phyloP scores from a whole-genome alignment of 1,139 yeast genomes.

The Debaryomycetaceae sp. region DNA sequence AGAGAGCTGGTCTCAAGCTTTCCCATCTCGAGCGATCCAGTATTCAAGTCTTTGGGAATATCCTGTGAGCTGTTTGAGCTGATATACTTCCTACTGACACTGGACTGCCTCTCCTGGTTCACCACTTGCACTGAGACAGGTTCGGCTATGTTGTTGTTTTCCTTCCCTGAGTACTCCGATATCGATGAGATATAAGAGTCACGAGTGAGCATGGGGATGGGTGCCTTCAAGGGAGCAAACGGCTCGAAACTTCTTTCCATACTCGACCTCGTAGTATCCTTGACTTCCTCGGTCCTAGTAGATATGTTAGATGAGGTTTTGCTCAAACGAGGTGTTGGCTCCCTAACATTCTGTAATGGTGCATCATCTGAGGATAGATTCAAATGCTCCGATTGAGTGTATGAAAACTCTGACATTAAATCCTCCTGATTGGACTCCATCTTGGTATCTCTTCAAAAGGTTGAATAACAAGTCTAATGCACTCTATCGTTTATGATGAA shows the following conservation, averaged over 20 bases:
- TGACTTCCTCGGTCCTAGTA: neutral
- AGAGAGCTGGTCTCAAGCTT: conserved; percentile 9
- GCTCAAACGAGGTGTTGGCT: neutral
- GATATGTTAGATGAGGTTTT: neutral
- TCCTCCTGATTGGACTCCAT: conserved; percentile 1
- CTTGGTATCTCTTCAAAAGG: neutral
- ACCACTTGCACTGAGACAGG: conserved; percentile 23
- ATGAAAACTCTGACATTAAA: conserved; percentile 8
- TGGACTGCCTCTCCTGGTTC: conserved; percentile 8
- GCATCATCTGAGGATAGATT: neutral
- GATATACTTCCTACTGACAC: neutral
- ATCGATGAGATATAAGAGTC: conserved; percentile 5
- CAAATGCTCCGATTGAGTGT: conserved; percentile 7
- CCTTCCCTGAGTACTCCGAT: conserved; percentile 29
- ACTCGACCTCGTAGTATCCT: neutral
- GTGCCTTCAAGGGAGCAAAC: neutral
- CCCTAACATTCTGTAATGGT: neutral
- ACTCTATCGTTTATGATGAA: neutral
- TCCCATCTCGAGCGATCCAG: conserved; percentile 7
- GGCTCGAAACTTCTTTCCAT: neutral
- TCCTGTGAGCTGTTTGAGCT: neutral
- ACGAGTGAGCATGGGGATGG: neutral
- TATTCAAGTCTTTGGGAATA: neutral
- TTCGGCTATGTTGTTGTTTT: conserved; percentile 15
- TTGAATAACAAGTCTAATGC: too few relatives aligned